Evolutionary conservation across 495 filamentous ascomycete genomes (phyloP), one percentile per base, ranked within the genome.

Genomic region (Aspergillus ostianus): DNA sequence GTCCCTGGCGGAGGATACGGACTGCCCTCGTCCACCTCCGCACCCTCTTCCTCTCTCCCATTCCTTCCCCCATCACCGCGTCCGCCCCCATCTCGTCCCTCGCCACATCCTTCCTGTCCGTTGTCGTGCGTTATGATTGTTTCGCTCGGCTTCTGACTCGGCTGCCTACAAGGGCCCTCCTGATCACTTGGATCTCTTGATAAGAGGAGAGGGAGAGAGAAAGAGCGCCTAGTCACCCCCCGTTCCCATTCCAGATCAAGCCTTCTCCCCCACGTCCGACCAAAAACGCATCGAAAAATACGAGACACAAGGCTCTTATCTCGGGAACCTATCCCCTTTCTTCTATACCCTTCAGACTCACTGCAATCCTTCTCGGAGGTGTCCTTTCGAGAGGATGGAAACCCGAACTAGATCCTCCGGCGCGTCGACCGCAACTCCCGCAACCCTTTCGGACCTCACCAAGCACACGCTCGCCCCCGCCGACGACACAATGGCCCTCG

Each of bases 401-500:
- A 55, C 49, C 51, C 56, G 44, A 57, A 55, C 46, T 49, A 46
- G 18, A 62, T 64, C 57, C 45, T 54, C 61, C 64, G 59, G 64
- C 67, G 67, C 66, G 66, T 64, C 66, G 60, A 53, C 75, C 69
- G 69, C 70, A 53, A 71, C 74, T 63, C 63, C 70, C 67, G 65
- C 65, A 67, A 61, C 68, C 57, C 64, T 71, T 54, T 60, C 67
- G 53, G 70, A 77, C 68, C 62, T 71, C 64, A 55, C 62, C 27
- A 66, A 66, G 45, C 65, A 70, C 55, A 52, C 65, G 27, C 68
- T 70, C 53, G 68, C 68, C 45, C 68, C 63, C 54, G 51, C 63
- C 58, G 70, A 75, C 53, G 70, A 72, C 59, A 68, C 66, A 57
- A 77, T 75, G 70, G 71, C 63, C 51, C 68, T 79, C 47, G 76